Base-by-base conservation (phyloP, 331 rosid genomes). In the Acacia concinna region DNA sequence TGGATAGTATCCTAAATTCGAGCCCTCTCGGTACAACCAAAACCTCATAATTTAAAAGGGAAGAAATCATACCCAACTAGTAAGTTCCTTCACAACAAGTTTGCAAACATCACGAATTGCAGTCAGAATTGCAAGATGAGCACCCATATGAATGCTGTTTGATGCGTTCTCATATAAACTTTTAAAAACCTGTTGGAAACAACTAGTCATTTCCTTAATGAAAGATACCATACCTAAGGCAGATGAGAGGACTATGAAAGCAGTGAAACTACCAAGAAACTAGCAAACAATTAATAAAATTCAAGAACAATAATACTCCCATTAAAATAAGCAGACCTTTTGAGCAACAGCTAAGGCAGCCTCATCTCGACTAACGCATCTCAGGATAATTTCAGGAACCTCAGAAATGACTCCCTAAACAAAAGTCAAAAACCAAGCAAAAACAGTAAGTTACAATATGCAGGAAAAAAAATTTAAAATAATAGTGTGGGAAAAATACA, bases 71-170 rank as follows among this genome's bases (percentile, higher is more conserved):
- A 96, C 99, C 99, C 99, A 96, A 81, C 97, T 91, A 76, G 97
- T 93, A 77, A 96, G 93, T 82, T 93, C 97, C 89, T 90, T 96
- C 32, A 91, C 96, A 82, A 90, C 98, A 81, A 91, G 98, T 93
- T 96, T 96, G 89, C 99, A 96, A 88, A 96, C 99, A 89, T 96
- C 99, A 30, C 99, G 98, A 74, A 96, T 91, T 23, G 97, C 99
- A 82, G 92, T 87, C 69, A 96, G 85, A 77, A 93, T 90, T 75
- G 97, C 79, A 46, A 96, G 96, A 89, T 91, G 94, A 75, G 97
- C 90, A 76, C 77, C 82, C 41, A 91, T 92, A 63, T 96, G 99
- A 73, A 86, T 78, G 46, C 46, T 86, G 85, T 90, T 93, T 17
- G 97, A 86, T 6, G 90, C 93, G 81, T 93, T 90, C 60, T 96